A percentile compares a stretch with the other conserved stretches of the same genome.
Evolutionary conservation across 805 yeast genomes (phyloP).

Genomic region (Candida endomychidarum): DNA sequence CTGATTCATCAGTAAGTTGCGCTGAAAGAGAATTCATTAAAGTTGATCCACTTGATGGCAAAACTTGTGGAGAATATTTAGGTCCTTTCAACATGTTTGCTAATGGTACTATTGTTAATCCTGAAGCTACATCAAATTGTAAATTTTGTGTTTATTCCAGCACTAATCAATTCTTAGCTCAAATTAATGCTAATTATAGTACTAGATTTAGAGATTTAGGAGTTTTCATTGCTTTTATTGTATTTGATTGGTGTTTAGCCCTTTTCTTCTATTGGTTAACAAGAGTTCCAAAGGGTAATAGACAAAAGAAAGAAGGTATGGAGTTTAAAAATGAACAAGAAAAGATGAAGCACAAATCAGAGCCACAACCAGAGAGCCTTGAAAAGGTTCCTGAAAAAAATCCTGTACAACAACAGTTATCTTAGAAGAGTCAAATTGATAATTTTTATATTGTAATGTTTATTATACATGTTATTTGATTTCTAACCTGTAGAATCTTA

Average conservation of each 20-base stretch:
- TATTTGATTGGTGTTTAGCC: constrained; percentile 32
- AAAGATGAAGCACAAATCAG: too few species aligned
- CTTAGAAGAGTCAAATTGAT: too few species aligned
- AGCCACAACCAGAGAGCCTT: too few species aligned
- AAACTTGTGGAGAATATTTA: constrained; percentile 33
- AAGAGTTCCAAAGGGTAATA: constrained; percentile 67
- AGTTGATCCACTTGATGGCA: constrained; percentile 23
- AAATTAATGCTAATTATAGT: constrained; percentile 42
- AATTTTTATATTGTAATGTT: too few species aligned
- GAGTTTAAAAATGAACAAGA: neutral
- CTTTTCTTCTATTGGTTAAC: constrained; percentile 55
- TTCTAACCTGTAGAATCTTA: neutral
- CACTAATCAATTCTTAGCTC: constrained; percentile 60
- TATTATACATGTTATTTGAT: neutral
- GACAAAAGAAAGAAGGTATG: constrained; percentile 4
- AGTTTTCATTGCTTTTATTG: constrained; percentile 43
- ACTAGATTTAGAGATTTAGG: constrained; percentile 70
- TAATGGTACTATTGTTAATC: constrained; percentile 48
- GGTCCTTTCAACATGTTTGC: constrained; percentile 22
- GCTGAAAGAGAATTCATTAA: constrained; percentile 21
- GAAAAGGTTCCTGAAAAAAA: too few species aligned
- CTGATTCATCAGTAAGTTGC: constrained; percentile 39
- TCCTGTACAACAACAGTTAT: too few species aligned
- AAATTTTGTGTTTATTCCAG: constrained; percentile 54
- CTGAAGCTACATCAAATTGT: constrained; percentile 54